Base-by-base conservation (phyloP, 371 early-diverging fungal species). In the Mortierella polycephala region DNA sequence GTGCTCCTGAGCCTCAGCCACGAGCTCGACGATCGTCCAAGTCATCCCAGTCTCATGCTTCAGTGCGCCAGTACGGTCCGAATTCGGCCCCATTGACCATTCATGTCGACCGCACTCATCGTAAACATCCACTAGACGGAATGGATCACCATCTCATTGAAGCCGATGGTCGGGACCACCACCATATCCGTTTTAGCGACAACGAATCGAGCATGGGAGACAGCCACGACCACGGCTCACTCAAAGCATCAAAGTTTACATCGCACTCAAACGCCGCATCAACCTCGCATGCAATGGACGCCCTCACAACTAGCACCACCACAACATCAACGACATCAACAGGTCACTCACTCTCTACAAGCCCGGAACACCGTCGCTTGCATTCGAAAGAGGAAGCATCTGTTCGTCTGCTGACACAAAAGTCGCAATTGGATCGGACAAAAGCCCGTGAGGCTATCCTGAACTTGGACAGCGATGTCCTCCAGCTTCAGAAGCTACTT, bases 111-210 rank as follows among this genome's bases (percentile, higher is more conserved):
- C 62, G 45, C 37, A 18, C 62, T n/a, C 50, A 46, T 30, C 59
- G 52, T 8, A 62, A 56, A 42, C 69, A 61, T 49, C 11, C 52
- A 3, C 2, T 54, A 11, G 69, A 68, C n/a, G 69, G 69, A 9
- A n/a, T 10, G 42, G 69, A 69, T 20, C 69, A 69, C 18, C 69
- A 69, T 42, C 2, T 50, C 16, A 18, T 18, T 9, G 69, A 62
- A 16, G 44, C 47, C 2, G 69, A 69, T 40, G 69, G 69, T 23
- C 44, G 53, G 16, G 69, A 69, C 18, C 69, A 62, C 13, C 69
- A 69, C 11, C 69, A 69, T 40, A 57, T 69, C 37, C 69, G 62
- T 8, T 69, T 50, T 18, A 49, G 44, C 5, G 62, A 61, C 30
- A 42, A 5, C 10, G 39, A 20, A 11, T 8, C 59, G 0, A 41